Conservation (phyloP, 768 basidiomycete genomes). For the Tephrocybe sp. region DNA sequence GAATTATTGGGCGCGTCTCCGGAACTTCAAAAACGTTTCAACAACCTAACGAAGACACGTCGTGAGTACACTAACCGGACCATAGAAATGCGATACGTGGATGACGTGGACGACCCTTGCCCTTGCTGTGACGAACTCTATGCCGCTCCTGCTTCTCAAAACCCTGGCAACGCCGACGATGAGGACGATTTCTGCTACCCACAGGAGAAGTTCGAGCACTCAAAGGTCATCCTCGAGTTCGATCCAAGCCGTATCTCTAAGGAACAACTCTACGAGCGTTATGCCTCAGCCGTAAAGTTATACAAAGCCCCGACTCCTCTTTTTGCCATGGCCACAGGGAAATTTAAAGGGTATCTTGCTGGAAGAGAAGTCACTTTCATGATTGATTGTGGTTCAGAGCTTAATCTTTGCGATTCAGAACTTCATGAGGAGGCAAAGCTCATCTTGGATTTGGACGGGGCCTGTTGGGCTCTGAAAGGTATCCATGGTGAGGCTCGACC, state of each 20-base stretch:
- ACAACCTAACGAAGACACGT: constrained; percentile 8
- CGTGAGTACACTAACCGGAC: constrained; percentile 8
- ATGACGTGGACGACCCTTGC: neutral
- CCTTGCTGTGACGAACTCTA: neutral
- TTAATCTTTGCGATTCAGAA: constrained; percentile 16
- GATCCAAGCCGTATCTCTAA: neutral
- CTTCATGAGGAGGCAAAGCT: constrained; percentile 6
- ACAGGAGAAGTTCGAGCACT: neutral
- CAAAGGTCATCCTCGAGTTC: neutral
- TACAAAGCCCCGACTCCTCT: neutral
- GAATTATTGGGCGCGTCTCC: neutral
- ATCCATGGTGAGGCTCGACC: constrained; percentile 17
- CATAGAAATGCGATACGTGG: neutral
- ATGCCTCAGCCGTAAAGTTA: constrained; percentile 8
- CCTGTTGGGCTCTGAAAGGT: constrained; percentile 24
- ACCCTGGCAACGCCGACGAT: neutral
- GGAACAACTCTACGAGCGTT: constrained; percentile 8
- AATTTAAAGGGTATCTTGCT: constrained; percentile 10
- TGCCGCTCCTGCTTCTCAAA: neutral
- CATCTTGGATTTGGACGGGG: constrained; percentile 20
- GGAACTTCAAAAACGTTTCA: constrained; percentile 10
- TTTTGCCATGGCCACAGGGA: constrained; percentile 15
- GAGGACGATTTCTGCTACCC: too few species aligned
- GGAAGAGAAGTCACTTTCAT: constrained; percentile 14
- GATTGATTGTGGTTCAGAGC: constrained; percentile 23